Evolutionary conservation across 371 early-diverging fungal genomes (phyloP), one percentile per base, ranked within the genome.

Genomic region (Haplosporangium sp.): DNA sequence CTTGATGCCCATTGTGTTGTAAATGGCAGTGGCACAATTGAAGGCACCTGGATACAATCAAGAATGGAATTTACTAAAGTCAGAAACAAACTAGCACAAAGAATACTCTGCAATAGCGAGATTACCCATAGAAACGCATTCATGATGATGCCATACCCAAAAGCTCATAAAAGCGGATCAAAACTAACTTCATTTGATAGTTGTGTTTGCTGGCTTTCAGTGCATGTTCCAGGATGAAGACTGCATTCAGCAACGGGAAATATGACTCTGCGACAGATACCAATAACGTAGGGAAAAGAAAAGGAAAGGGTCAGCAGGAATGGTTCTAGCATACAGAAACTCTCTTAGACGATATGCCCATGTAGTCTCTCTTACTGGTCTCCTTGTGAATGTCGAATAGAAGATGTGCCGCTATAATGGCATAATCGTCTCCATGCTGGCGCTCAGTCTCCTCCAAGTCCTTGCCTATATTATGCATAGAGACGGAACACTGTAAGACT

Each of bases 381-480:
- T 85, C 75, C 54, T 71, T 73, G 64, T 89, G 86, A 16, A 85
- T 60, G 50, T 90, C 88, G 10, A 91, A 62, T 11, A 93, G 74
- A 16, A 85, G 59, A 21, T 93, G 89, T 6, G 85, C 84, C 0
- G 90, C 89, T 55, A 94, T 68, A n/a, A 93, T 81, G 6, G 89
- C 85, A 77, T 86, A 93, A 47, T 95, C 95, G 73, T 95, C 95
- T 14, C 95, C 94, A 65, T 89, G 88, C 64, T 94, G 95, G 48
- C 89, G 84, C 74, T 94, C 94, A 18, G 92, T 91, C 68, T 88
- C 87, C 63, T 89, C 90, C 59, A 93, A 69, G 2, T 84, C 84
- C 57, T 83, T 83, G 29, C 90, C 90, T 87, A 67, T 36, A 40
- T 50, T 12, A 50, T 37, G 1, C n/a, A 14, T 40, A 6, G 43